Percentiles rank a stretch among this genome's conserved stretches.
phyloP scores from a whole-genome alignment of 768 basidiomycete genomes.

The Psilocybe tampanensis region DNA sequence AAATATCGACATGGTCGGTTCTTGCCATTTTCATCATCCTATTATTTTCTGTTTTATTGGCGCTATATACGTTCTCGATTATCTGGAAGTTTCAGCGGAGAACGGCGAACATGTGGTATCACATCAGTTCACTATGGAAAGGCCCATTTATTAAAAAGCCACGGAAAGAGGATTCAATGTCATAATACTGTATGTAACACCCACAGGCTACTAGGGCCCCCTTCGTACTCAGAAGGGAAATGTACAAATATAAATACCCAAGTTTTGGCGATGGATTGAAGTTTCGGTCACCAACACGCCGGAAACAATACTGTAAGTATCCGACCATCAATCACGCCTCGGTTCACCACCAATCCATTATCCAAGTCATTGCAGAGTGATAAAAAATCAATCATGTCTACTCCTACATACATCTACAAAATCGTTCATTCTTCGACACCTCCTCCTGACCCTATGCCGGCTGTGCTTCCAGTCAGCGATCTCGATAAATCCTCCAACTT shows the following conservation, averaged over 20 bases:
- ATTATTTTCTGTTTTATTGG: conserved; percentile 35
- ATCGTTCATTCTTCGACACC: conserved; percentile 47
- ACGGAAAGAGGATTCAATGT: not conserved
- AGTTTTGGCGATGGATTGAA: not conserved
- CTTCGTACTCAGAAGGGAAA: too few species aligned
- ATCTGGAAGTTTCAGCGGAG: conserved; percentile 49
- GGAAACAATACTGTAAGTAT: too few species aligned
- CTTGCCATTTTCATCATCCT: conserved; percentile 44
- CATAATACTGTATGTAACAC: too few species aligned
- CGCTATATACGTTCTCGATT: conserved; percentile 49
- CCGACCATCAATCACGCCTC: too few species aligned
- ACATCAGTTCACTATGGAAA: conserved; percentile 18
- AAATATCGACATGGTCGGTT: conserved; percentile 41
- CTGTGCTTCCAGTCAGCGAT: conserved; percentile 48
- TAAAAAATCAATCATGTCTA: conserved; percentile 15
- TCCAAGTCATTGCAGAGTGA: too few species aligned
- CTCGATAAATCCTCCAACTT: conserved; percentile 51
- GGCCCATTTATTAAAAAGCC: not conserved
- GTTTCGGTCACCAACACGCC: too few species aligned
- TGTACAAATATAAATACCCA: not conserved
- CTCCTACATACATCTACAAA: conserved; percentile 64
- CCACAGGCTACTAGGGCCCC: too few species aligned
- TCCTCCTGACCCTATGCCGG: conserved; percentile 44
- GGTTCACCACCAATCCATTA: too few species aligned
- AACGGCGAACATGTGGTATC: conserved; percentile 23